Conservation (phyloP, 768 basidiomycete genomes). For the Lactarius pseudohatsudake region DNA sequence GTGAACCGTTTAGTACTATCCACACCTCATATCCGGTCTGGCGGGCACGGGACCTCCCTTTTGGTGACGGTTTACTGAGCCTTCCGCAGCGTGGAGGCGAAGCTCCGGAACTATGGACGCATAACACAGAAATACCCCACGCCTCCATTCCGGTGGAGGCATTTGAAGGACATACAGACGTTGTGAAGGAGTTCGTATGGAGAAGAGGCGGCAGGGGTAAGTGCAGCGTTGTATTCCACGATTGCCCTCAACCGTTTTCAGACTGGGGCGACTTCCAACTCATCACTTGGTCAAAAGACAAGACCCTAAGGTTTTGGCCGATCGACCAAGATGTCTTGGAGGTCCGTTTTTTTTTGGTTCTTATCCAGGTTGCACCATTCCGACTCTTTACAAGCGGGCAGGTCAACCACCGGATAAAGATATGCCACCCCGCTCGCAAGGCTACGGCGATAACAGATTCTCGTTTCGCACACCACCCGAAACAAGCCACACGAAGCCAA, state of each 20-base stretch:
- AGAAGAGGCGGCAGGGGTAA: slow-evolving; percentile 61
- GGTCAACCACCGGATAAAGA: slow-evolving; percentile 30
- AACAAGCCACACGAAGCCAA: slow-evolving; percentile 25
- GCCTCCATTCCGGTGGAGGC: slow-evolving; percentile 57
- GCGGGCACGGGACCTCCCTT: slow-evolving; percentile 90
- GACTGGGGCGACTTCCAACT: slow-evolving; percentile 55
- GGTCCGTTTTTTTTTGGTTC: slow-evolving; percentile 40
- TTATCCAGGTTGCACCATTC: background rate
- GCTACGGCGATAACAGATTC: slow-evolving; percentile 34
- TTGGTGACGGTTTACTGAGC: slow-evolving; percentile 84
- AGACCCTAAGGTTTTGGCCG: slow-evolving; percentile 90
- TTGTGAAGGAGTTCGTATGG: slow-evolving; percentile 99
- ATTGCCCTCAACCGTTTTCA: slow-evolving; percentile 22
- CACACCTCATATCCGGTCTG: slow-evolving; percentile 87
- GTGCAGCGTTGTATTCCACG: slow-evolving; percentile 17
- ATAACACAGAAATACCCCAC: slow-evolving; percentile 33
- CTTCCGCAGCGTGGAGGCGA: slow-evolving; percentile 88
- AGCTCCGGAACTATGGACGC: slow-evolving; percentile 78
- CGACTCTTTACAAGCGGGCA: slow-evolving; percentile 31
- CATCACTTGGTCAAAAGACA: slow-evolving; percentile 86
- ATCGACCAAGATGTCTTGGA: slow-evolving; percentile 68
- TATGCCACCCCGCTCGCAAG: slow-evolving; percentile 20
- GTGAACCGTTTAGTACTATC: slow-evolving; percentile 52
- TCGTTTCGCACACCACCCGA: slow-evolving; percentile 61
- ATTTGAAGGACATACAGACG: slow-evolving; percentile 88